Conservation (phyloP, 2,329 filamentous ascomycete species). For the Colletotrichum lupini region DNA sequence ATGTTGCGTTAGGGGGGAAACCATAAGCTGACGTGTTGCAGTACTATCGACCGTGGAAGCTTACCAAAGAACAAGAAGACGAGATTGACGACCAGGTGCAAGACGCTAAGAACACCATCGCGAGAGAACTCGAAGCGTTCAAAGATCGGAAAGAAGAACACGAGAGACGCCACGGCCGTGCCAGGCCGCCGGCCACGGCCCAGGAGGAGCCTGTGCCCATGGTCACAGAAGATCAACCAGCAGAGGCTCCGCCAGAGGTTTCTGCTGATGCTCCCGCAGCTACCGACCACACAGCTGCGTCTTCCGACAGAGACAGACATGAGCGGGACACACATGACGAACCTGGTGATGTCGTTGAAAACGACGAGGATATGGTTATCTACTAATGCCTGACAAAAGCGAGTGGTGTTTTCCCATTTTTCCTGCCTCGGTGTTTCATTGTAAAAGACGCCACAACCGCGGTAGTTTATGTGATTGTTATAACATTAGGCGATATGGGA, state of each 20-base stretch:
- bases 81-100: conserved; percentile 77
- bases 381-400: conserved; percentile 66
- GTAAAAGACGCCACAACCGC: neutral
- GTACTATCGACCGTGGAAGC: conserved; percentile 90
- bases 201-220: conserved; percentile 48
- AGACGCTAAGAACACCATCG: conserved; percentile 71
- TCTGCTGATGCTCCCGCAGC: conserved; percentile 46
- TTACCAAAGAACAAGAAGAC: conserved; percentile 75
- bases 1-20: neutral
- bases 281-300: conserved; percentile 49
- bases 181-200: conserved; percentile 30
- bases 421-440: neutral
- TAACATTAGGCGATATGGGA: neutral
- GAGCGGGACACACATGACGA: conserved; percentile 72
- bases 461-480: neutral
- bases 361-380: conserved; percentile 89
- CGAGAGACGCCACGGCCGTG: conserved; percentile 41
- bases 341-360: conserved; percentile 80
- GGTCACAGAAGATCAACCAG: conserved; percentile 40
- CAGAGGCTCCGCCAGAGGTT: conserved; percentile 49
- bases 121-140: conserved; percentile 74
- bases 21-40: conserved; percentile 48
- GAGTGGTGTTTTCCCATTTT: conserved; percentile 1
- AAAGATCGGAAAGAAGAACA: conserved; percentile 58
- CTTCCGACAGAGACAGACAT: conserved; percentile 42